These are phyloP conservation scores for Phlebopus sp. DNA, from an alignment of 1,284 basidiomycete genomes.

Conservation along the genomic window DNA sequence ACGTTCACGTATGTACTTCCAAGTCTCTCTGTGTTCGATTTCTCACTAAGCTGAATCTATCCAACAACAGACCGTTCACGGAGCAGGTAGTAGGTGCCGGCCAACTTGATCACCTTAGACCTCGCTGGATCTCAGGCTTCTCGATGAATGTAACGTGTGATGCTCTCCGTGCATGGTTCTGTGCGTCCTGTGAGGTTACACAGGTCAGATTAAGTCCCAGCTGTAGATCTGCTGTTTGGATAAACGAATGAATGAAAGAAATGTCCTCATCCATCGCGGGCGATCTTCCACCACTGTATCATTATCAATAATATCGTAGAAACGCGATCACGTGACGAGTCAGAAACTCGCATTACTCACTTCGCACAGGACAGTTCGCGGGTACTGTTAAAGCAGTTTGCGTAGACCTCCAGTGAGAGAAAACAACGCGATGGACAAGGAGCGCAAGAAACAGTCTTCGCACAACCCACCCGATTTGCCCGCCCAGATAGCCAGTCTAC, in stretches of 20 bases:
- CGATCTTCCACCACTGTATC: no score
- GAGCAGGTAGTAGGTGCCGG: conserved; percentile 30
- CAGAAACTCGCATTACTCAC: neutral
- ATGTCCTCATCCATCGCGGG: no score
- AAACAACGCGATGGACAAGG: neutral
- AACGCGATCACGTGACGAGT: conserved; percentile 3
- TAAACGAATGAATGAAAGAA: no score
- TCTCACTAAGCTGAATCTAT: neutral
- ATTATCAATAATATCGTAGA: neutral
- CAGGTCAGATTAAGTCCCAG: conserved; percentile 27
- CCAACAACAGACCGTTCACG: conserved; percentile 33
- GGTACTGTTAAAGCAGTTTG: neutral
- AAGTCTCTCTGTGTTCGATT: neutral
- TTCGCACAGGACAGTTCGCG: no score
- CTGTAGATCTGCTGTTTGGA: no score
- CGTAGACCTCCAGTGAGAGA: neutral
- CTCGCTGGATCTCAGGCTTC: conserved; percentile 28
- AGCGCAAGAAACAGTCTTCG: conserved; percentile 5
- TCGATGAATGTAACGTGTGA: conserved; percentile 35
- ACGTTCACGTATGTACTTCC: conserved; percentile 38
- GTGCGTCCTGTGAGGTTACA: conserved; percentile 37
- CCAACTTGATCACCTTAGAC: neutral
- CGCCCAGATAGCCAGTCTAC: conserved; percentile 22
- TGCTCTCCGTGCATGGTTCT: conserved; percentile 34
- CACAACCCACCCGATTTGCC: conserved; percentile 8